Conservation (phyloP, 78 protist genomes). For the Chrysochromulina parva region DNA sequence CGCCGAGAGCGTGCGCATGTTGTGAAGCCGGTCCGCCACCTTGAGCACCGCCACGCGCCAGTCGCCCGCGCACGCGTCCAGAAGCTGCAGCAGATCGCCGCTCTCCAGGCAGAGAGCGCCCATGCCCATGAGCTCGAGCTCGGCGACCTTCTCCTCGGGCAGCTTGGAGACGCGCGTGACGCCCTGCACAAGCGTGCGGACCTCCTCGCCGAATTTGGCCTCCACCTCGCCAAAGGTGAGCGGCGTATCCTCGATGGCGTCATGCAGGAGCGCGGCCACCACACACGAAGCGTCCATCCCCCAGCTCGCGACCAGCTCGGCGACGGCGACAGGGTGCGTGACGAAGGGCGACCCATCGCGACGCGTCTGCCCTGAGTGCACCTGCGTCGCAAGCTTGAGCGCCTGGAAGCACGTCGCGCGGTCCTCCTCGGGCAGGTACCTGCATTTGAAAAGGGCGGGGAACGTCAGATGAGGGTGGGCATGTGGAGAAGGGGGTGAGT, state of each 20-base stretch:
- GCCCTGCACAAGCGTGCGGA: constrained; percentile 15
- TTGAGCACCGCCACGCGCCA: no score
- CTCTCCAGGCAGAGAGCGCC: no score
- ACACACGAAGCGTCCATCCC: background rate
- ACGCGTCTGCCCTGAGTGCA: constrained; percentile 17
- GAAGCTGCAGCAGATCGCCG: no score
- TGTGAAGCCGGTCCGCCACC: no score
- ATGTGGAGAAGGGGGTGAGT: no score
- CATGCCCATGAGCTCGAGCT: background rate
- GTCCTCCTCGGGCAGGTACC: no score
- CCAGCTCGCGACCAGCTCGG: background rate
- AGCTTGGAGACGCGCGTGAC: constrained; percentile 28
- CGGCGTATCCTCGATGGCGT: constrained; percentile 20
- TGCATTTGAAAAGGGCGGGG: no score
- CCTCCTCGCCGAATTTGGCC: background rate
- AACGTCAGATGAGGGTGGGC: no score
- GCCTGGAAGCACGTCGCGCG: no score
- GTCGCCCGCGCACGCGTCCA: no score
- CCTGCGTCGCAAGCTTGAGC: no score
- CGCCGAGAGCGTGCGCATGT: no score
- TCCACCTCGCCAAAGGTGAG: background rate
- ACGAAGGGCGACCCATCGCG: constrained; percentile 8
- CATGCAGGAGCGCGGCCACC: constrained; percentile 22
- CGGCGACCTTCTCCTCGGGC: background rate
- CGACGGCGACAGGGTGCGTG: constrained; percentile 32